Evolutionary conservation across 139 green algal genomes (phyloP).

Genomic region (Micromonas pusilla): DNA sequence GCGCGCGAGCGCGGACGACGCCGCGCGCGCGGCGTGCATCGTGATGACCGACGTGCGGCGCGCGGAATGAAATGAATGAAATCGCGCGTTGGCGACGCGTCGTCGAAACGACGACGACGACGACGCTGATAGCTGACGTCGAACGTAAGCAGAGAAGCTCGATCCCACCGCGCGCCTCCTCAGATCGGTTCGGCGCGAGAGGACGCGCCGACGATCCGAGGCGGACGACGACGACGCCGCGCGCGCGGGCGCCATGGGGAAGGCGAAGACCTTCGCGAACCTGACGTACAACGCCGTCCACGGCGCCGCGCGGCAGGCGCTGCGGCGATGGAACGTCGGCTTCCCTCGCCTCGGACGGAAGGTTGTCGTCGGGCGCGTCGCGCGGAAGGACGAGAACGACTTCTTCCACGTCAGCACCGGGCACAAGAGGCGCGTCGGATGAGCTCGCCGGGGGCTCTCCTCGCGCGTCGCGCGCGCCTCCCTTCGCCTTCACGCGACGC

Average conservation of each 20-base stretch:
- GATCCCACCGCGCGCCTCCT: neutral
- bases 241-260: neutral
- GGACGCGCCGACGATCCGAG: neutral
- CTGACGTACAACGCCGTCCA: neutral
- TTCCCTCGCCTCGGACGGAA: slow-evolving; percentile 9
- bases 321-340: neutral
- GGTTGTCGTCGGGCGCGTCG: neutral
- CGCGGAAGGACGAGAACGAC: neutral
- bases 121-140: too few relatives aligned
- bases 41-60: too few relatives aligned
- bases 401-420: neutral
- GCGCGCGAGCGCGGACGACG: neutral
- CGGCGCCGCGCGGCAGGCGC: neutral
- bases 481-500: too few relatives aligned
- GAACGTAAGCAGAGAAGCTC: neutral
- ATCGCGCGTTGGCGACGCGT: too few relatives aligned
- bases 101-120: too few relatives aligned
- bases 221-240: neutral
- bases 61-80: too few relatives aligned
- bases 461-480: neutral
- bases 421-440: neutral
- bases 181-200: neutral
- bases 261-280: too few relatives aligned
- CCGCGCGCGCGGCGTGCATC: neutral
- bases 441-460: neutral